Base-by-base conservation (phyloP, 2,329 filamentous ascomycete species). In the Pseudogymnoascus sp. region DNA sequence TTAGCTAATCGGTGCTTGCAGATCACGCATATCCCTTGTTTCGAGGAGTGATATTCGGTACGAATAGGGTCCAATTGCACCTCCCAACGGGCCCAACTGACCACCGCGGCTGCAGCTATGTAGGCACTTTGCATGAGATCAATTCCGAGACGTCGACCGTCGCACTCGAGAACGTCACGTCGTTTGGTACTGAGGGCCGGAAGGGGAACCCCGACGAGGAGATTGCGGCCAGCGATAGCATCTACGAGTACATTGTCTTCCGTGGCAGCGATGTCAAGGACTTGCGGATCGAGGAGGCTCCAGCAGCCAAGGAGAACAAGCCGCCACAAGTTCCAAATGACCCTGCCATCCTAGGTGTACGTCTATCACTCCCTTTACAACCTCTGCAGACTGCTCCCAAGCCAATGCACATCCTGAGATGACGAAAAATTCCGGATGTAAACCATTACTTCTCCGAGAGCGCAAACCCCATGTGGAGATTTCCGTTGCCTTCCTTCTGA, bases 401-500 rank as follows among this genome's bases (percentile, higher is more conserved):
- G 29, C 14, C 29, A 35, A 29, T 61, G 19, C 59, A 63, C 44
- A 40, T 66, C 38, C 63, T 68, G 76, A 71, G 72, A 86, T 96
- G 93, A 96, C 91, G 90, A 96, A 95, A 79, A 79, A 96, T 90
- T 88, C 84, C 92, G 93, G 93, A 96, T 96, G 91, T 95, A 91
- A 96, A 96, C 78, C 79, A 83, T 82, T 85, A 82, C 81, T 84
- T 86, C 88, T 88, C 89, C 89, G 89, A 88, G 88, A 89, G 91
- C 91, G 92, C 92, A 96, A 87, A 86, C 80, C 83, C 84, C 81
- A 96, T 93, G 96, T 87, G 93, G 96, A 79, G 86, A 88, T 89
- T 88, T 96, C 93, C 92, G 93, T 96, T 97, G 92, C 92, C 93
- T 97, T 97, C 93, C 93, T 97, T 96, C 92, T 97, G 92, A 96